Evolutionary conservation across 1,284 basidiomycete species (phyloP).

Genomic region (Caloboletus firmus): DNA sequence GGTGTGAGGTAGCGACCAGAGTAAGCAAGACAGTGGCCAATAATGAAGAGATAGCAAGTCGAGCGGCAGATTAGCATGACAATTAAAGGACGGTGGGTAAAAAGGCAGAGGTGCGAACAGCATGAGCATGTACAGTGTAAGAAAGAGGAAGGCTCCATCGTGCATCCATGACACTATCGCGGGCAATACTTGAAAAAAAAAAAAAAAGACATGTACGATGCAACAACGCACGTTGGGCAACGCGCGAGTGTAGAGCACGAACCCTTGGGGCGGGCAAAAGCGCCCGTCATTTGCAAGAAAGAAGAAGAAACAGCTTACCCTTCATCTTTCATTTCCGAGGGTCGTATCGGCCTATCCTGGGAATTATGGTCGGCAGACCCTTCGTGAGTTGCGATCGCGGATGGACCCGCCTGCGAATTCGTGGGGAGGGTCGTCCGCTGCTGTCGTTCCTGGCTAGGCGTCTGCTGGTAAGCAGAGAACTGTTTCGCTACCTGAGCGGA

Average conservation of each 20-base stretch:
- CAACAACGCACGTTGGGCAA: constrained; percentile 7
- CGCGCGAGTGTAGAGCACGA: constrained; percentile 8
- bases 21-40: constrained; percentile 38
- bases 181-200: constrained; percentile 12
- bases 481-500: constrained; percentile 72
- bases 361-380: constrained; percentile 28
- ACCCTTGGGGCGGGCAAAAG: constrained; percentile 16
- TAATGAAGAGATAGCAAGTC: constrained; percentile 35
- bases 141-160: constrained; percentile 12
- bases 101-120: constrained; percentile 13
- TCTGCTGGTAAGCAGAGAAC: constrained; percentile 67
- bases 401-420: constrained; percentile 23
- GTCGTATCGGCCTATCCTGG: constrained; percentile 48
- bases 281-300: constrained; percentile 21
- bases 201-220: constrained; percentile 13
- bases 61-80: constrained; percentile 32
- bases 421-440: constrained; percentile 37
- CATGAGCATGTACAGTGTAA: constrained; percentile 26
- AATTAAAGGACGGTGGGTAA: constrained; percentile 26
- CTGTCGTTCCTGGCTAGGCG: constrained; percentile 65
- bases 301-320: constrained; percentile 65
- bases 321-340: constrained; percentile 90
- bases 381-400: constrained; percentile 38
- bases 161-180: constrained; percentile 32
- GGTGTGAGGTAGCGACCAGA: constrained; percentile 38